These are phyloP conservation scores for Yamadazyma jaroonii DNA, from an alignment of 1,139 yeast species.

Conservation along the genomic window DNA sequence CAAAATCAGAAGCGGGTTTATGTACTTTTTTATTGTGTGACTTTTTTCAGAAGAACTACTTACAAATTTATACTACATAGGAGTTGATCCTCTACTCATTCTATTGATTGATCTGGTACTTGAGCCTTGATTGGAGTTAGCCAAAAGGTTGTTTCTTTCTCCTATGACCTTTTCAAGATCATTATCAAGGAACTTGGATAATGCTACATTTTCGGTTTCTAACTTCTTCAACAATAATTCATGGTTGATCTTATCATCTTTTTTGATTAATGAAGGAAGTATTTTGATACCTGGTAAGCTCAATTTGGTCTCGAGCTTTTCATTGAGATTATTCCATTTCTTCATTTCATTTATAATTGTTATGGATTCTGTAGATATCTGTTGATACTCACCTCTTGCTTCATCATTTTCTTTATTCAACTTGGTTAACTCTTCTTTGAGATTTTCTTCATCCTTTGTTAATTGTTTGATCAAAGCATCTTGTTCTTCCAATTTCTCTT, in stretches of 20 bases:
- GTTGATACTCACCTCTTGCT: constrained; percentile 50
- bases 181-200: constrained; percentile 27
- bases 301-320: constrained; percentile 30
- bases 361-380: constrained; percentile 54
- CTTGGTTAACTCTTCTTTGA: constrained; percentile 22
- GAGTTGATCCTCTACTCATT: constrained; percentile 41
- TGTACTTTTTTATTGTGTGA: not conserved
- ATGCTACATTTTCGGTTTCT: constrained; percentile 33
- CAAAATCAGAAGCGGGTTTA: not conserved
- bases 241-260: constrained; percentile 32
- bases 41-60: too few relatives aligned
- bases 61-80: constrained; percentile 15
- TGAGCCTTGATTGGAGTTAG: constrained; percentile 23
- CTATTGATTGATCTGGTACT: constrained; percentile 37
- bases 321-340: constrained; percentile 25
- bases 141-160: constrained; percentile 37
- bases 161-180: constrained; percentile 38
- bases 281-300: constrained; percentile 43
- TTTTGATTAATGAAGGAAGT: constrained; percentile 36
- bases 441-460: constrained; percentile 4
- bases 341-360: constrained; percentile 37
- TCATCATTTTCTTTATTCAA: constrained; percentile 35
- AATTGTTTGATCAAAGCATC: constrained; percentile 27
- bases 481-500: constrained; percentile 21
- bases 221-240: constrained; percentile 26